phyloP scores from a whole-genome alignment of 73 alveolate species.

The Loxodes magnus region DNA sequence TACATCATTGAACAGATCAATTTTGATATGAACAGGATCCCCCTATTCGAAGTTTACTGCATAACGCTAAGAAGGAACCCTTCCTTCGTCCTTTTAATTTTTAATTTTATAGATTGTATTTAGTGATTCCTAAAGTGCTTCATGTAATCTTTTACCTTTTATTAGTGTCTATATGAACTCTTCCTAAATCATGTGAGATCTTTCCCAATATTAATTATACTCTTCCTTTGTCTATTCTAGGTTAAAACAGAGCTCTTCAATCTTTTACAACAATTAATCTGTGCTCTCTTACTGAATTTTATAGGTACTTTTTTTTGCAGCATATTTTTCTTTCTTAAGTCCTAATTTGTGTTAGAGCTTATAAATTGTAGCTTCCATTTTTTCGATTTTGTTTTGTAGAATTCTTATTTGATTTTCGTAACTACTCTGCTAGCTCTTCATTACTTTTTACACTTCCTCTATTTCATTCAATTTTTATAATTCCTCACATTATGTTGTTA shows the following conservation, averaged over 20 bases:
- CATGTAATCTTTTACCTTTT: background rate
- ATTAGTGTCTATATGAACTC: background rate
- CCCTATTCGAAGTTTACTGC: no score
- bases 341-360: constrained; percentile 7
- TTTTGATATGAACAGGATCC: no score
- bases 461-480: background rate
- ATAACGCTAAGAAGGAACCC: background rate
- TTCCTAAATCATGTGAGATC: background rate
- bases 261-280: background rate
- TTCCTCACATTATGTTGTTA: background rate
- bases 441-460: background rate
- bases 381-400: background rate
- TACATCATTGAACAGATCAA: background rate
- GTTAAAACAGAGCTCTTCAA: background rate
- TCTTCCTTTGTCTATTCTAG: background rate
- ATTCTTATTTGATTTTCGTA: background rate
- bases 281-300: background rate
- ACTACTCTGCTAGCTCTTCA: background rate
- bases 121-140: background rate
- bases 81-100: background rate
- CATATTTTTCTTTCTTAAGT: background rate
- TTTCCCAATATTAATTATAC: background rate
- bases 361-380: background rate
- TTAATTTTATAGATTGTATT: background rate
- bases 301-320: background rate